Evolutionary conservation across 805 yeast species (phyloP), one percentile per base, ranked within the genome.

Genomic region (Sugiyamaella americana): DNA sequence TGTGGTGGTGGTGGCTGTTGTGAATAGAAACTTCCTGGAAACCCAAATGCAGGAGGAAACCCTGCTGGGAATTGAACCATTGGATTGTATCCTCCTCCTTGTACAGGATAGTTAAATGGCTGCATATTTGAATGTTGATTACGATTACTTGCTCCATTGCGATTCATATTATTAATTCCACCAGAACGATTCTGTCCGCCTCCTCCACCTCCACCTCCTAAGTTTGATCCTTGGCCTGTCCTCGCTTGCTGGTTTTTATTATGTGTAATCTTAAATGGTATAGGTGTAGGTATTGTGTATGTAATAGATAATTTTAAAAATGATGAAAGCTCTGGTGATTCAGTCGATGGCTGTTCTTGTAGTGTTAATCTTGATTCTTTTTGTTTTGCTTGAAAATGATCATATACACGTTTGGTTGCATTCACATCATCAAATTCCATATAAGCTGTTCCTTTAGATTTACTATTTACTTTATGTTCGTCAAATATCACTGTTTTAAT

Each of bases 391-490:
- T 5, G 47, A 24, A 51, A 30, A 16, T 26, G 29, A 20, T 34
- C 22, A 18, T 51, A 53, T 16, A 51, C 40, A 1, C 35, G 22
- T 5, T 36, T 37, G n/a, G 58, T 47, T 2, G 44, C 48, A 17
- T 36, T 44, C n/a, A 41, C 29, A 10, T 35, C 32, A 17, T 38
- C 24, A 23, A 54, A 46, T 29, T 51, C 49, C 18, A 54, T 36
- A 39, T 54, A 54, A 2, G 49, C 56, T 1, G 37, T 42, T 1
- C 58, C 58, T 42, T 52, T 54, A 26, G 58, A 54, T 37, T 51
- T 49, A 6, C 58, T 56, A 34, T 54, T 54, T 46, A 51, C 41
- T 32, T 54, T 54, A 37, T 53, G 51, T 11, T 54, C 58, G 35
- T 54, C 58, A 39, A 55, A 54, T 2, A 50, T 37, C 1, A 54